A percentile compares a stretch with the other conserved stretches of the same genome.
Evolutionary conservation across 1,284 basidiomycete genomes (phyloP).

Genomic region (Trichosporon sp.): DNA sequence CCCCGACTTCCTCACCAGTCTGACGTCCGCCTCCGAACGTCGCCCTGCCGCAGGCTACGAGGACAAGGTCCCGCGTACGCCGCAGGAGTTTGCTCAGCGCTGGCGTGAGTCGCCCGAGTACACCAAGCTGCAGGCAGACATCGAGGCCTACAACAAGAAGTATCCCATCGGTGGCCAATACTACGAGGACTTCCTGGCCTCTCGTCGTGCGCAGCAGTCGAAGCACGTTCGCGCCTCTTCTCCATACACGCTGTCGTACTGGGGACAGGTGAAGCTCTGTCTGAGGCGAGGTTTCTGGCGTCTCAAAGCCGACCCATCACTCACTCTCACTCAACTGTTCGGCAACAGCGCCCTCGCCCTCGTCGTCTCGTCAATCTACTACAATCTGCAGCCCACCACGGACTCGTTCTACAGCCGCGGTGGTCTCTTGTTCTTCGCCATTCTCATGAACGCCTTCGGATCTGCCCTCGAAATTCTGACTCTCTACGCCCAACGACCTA

Average conservation of each 20-base stretch:
- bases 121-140: conserved; percentile 40
- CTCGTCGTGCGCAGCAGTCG: conserved; percentile 48
- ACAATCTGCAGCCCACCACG: conserved; percentile 41
- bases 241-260: conserved; percentile 49
- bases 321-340: conserved; percentile 47
- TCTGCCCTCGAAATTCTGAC: conserved; percentile 45
- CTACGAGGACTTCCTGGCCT: conserved; percentile 46
- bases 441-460: conserved; percentile 44
- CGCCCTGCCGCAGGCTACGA: conserved; percentile 53
- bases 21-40: conserved; percentile 61
- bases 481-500: conserved; percentile 50
- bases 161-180: conserved; percentile 46
- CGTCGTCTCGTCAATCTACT: conserved; percentile 48
- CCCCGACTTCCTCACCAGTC: conserved; percentile 57
- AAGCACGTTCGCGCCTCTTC: conserved; percentile 45
- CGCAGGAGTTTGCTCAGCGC: conserved; percentile 55
- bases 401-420: conserved; percentile 40
- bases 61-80: conserved; percentile 55
- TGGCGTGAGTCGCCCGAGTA: conserved; percentile 46
- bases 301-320: conserved; percentile 45
- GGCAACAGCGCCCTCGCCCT: conserved; percentile 49
- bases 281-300: conserved; percentile 47
- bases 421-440: conserved; percentile 49
- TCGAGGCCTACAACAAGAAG: conserved; percentile 41
- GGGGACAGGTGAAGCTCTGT: conserved; percentile 48